Percentiles rank a stretch among this genome's conserved stretches.
Evolutionary conservation across 176 grass and related monocot genomes (phyloP).

Genomic region (Ampelocalamus luodianensis): DNA sequence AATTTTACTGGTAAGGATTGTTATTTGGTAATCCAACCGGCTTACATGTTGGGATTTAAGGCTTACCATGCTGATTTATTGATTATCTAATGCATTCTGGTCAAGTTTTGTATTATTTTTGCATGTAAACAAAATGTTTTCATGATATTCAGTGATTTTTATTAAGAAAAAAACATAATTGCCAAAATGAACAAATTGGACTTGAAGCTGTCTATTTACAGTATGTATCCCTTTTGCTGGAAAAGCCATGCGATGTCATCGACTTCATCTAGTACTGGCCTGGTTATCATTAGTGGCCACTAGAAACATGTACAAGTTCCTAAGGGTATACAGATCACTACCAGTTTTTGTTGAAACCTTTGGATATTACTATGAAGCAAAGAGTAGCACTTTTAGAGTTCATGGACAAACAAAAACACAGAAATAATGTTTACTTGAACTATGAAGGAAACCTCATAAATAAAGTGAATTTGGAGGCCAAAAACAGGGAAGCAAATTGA

Average conservation of each 20-base stretch:
- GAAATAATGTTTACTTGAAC: background rate
- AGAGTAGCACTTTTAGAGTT: background rate
- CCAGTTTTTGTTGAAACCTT: background rate
- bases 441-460: background rate
- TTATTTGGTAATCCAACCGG: background rate
- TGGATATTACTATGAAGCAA: background rate
- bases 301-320: background rate
- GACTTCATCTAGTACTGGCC: background rate
- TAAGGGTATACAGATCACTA: background rate
- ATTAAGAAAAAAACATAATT: background rate
- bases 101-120: background rate
- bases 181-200: background rate
- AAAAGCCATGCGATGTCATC: background rate
- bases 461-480: background rate
- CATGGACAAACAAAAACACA: background rate
- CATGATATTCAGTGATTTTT: background rate
- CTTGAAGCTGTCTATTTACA: background rate
- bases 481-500: slow-evolving; percentile 35
- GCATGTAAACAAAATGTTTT: background rate
- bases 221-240: background rate
- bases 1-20: background rate
- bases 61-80: background rate
- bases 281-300: background rate
- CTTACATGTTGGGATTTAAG: background rate
- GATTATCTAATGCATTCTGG: background rate